Conservation (phyloP, 805 yeast species). For the Yarrowia alimentaria region DNA sequence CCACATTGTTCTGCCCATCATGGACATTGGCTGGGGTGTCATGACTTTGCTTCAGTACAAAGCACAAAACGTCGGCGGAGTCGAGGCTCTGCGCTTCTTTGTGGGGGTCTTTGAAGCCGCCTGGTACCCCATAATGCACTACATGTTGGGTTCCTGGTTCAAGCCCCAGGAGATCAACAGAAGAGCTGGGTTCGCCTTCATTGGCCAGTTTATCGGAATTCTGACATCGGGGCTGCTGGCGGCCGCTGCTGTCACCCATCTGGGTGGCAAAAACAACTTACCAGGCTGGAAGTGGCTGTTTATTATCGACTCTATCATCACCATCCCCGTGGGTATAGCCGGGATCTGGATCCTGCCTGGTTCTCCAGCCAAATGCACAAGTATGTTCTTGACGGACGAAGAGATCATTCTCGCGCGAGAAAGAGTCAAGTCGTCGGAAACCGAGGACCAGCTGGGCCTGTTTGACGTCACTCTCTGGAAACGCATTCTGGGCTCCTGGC, state of each 20-base stretch:
- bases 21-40: conserved; percentile 37
- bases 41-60: conserved; percentile 33
- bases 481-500: conserved; percentile 54
- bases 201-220: conserved; percentile 47
- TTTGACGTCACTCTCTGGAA: conserved; percentile 51
- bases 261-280: conserved; percentile 51
- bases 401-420: conserved; percentile 35
- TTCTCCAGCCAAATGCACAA: conserved; percentile 44
- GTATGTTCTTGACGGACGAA: conserved; percentile 35
- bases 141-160: conserved; percentile 38
- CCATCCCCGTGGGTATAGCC: conserved; percentile 42
- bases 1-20: conserved; percentile 36
- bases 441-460: conserved; percentile 31
- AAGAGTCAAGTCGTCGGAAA: conserved; percentile 27
- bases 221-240: conserved; percentile 63
- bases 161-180: conserved; percentile 36
- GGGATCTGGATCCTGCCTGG: conserved; percentile 52
- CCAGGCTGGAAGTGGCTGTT: conserved; percentile 62
- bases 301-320: conserved; percentile 57
- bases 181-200: conserved; percentile 41
- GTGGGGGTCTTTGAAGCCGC: conserved; percentile 39
- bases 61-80: conserved; percentile 33
- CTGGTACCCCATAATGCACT: conserved; percentile 36
- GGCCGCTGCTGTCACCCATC: conserved; percentile 49
- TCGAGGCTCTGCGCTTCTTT: conserved; percentile 38